Conservation (phyloP, 208 protist genomes). For the Trypanosoma platydactyli region DNA sequence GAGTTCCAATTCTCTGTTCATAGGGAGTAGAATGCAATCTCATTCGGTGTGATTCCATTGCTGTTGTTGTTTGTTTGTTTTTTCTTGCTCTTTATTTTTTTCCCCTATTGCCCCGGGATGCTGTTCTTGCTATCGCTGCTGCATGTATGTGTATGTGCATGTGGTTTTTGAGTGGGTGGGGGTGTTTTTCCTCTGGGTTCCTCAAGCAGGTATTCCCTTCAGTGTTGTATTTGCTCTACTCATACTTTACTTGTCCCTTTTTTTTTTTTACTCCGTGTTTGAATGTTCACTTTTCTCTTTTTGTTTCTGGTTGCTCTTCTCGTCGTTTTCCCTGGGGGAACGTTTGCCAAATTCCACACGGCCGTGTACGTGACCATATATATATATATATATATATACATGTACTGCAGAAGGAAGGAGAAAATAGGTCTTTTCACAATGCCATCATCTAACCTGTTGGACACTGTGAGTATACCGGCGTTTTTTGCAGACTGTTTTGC, state of each 20-base stretch:
- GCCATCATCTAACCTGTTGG: neutral
- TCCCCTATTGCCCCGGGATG: neutral
- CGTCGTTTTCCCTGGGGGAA: neutral
- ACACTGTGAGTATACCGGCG: slow-evolving; percentile 9
- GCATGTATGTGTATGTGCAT: slow-evolving; percentile 23
- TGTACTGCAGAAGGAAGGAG: neutral
- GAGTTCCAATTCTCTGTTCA: slow-evolving; percentile 38
- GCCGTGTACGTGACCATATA: slow-evolving; percentile 1
- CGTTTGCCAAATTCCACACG: too few species aligned
- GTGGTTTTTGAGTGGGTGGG: neutral
- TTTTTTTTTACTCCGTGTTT: neutral
- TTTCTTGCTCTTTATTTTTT: too few species aligned
- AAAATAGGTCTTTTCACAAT: neutral
- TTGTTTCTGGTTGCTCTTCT: neutral
- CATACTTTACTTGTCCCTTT: slow-evolving; percentile 2
- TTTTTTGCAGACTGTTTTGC: slow-evolving; percentile 29
- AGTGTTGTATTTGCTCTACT: too few species aligned
- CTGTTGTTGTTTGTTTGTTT: too few species aligned
- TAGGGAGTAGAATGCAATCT: too few species aligned
- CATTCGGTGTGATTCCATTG: too few species aligned
- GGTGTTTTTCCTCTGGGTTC: too few species aligned
- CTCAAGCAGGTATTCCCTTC: too few species aligned
- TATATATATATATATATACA: slow-evolving; percentile 18
- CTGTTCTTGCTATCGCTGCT: neutral
- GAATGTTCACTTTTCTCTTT: neutral